Percentiles rank a stretch among this genome's conserved stretches.
Evolutionary conservation across 1,284 basidiomycete genomes (phyloP).

Genomic region (Rhodotorula sp.): DNA sequence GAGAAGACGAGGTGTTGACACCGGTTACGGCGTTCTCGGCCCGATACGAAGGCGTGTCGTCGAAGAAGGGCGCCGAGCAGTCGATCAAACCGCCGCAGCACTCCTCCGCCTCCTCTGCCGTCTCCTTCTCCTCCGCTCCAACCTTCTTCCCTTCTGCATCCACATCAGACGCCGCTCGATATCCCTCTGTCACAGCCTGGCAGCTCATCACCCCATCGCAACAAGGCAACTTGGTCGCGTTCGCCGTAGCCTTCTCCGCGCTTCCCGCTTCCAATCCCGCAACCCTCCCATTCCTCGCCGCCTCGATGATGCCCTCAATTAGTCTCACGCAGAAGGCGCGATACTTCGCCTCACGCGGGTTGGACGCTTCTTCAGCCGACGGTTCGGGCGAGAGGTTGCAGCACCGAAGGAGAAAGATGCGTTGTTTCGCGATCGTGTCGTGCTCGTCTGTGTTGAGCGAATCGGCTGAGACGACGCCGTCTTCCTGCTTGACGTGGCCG

Average conservation of each 20-base stretch:
- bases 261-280: not conserved
- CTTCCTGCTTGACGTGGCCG: too few species aligned
- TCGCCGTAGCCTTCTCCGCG: not conserved
- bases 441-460: too few species aligned
- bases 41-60: conserved; percentile 12
- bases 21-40: not conserved
- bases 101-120: not conserved
- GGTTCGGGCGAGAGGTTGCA: not conserved
- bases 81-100: conserved; percentile 18
- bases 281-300: not conserved
- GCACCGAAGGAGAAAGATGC: not conserved
- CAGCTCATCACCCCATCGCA: not conserved
- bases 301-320: not conserved
- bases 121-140: not conserved
- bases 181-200: not conserved
- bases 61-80: conserved; percentile 6
- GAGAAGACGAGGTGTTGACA: not conserved
- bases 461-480: too few species aligned
- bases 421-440: not conserved
- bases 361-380: not conserved
- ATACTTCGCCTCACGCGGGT: not conserved
- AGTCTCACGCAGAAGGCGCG: conserved; percentile 4
- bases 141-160: not conserved
- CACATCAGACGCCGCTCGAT: not conserved
- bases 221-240: not conserved